Evolutionary conservation across 2,329 filamentous ascomycete genomes (phyloP).

Genomic region (Fusarium marasasianum): DNA sequence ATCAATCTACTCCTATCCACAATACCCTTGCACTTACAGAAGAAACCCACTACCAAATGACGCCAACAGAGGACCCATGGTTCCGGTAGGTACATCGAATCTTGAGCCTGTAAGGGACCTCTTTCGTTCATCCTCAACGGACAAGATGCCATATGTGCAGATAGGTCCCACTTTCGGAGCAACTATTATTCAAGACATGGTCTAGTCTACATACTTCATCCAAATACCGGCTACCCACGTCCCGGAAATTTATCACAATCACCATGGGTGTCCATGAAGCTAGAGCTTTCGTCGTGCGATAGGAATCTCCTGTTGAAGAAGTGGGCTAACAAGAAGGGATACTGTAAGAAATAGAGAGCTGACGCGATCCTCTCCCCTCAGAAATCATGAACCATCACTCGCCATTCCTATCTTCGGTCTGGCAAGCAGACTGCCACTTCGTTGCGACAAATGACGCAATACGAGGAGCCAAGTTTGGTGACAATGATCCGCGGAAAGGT

Average conservation of each 20-base stretch:
- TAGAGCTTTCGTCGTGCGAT: not conserved
- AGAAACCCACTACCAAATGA: slow-evolving; percentile 27
- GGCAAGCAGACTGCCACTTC: not conserved
- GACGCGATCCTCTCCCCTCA: not conserved
- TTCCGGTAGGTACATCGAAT: not conserved
- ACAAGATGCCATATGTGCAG: not conserved
- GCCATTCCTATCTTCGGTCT: not conserved
- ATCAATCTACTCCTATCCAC: slow-evolving; percentile 35
- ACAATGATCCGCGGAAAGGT: slow-evolving; percentile 32
- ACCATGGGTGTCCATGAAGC: not conserved
- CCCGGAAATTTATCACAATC: not conserved
- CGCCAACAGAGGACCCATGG: slow-evolving; percentile 29
- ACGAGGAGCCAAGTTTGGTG: not conserved
- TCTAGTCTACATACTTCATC: not conserved
- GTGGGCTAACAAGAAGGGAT: not conserved
- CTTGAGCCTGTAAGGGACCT: not conserved
- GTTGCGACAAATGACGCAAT: not conserved
- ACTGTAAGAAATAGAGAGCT: not conserved
- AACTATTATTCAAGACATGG: not conserved
- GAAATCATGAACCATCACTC: not conserved
- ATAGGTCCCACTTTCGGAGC: slow-evolving; percentile 7
- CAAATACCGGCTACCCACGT: not conserved
- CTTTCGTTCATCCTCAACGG: not conserved
- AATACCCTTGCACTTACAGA: slow-evolving; percentile 19
- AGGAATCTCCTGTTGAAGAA: not conserved